A percentile compares a stretch with the other conserved stretches of the same genome.
phyloP scores from a whole-genome alignment of 1,284 basidiomycete genomes.

The Heterobasidion occidentale region DNA sequence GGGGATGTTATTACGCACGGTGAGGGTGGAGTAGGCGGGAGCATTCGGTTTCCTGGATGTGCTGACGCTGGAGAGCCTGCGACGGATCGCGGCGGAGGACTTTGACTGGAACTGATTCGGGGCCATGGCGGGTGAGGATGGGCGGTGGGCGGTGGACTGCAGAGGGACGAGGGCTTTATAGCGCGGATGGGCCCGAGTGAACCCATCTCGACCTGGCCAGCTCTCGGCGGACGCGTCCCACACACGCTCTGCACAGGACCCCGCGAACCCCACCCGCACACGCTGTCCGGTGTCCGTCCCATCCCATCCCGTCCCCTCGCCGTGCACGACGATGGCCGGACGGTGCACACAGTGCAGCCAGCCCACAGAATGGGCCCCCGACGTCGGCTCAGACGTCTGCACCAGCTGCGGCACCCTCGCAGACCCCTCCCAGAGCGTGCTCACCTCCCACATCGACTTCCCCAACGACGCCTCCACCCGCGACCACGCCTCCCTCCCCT shows the following conservation, averaged over 20 bases:
- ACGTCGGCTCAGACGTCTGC: conserved; percentile 55
- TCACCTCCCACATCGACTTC: conserved; percentile 37
- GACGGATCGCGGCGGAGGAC: conserved; percentile 49
- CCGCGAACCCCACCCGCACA: neutral
- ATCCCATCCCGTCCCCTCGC: conserved; percentile 6
- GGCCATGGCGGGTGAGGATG: conserved; percentile 10
- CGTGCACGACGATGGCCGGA: conserved; percentile 27
- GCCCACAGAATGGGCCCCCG: conserved; percentile 44
- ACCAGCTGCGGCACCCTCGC: conserved; percentile 56
- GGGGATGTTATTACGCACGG: conserved; percentile 36
- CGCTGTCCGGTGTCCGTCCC: neutral
- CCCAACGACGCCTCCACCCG: conserved; percentile 18
- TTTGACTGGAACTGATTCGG: conserved; percentile 50
- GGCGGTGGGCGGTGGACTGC: conserved; percentile 32
- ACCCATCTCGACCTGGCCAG: neutral
- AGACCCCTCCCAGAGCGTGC: conserved; percentile 49
- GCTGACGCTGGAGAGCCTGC: conserved; percentile 56
- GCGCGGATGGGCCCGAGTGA: neutral
- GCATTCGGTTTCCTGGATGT: conserved; percentile 37
- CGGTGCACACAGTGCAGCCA: conserved; percentile 36
- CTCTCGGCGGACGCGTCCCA: too few relatives aligned
- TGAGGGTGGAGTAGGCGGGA: conserved; percentile 50
- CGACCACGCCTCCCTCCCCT: conserved; percentile 12
- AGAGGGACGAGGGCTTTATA: neutral
- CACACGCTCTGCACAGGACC: neutral